Base-by-base conservation (phyloP, 2,329 filamentous ascomycete species). In the Akanthomyces uredinophilus region DNA sequence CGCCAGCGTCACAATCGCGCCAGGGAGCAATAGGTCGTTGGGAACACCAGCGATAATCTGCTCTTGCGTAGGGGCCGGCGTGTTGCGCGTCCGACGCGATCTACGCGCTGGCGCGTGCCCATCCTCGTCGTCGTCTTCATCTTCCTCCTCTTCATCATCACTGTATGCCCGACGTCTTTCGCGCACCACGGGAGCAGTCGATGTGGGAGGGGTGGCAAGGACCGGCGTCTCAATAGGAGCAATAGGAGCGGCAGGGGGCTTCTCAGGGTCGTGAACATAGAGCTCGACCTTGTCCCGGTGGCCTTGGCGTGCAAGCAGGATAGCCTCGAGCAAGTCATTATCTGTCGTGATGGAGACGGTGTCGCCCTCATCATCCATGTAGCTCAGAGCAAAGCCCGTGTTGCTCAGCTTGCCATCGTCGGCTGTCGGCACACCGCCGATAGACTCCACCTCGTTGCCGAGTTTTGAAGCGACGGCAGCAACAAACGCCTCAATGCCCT, bases 271-370 rank as follows among this genome's bases (percentile, higher is more conserved):
- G 73, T 99, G 95, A 14, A 98, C 93, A 70, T 96, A 98, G 18
- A 99, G 83, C 70, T 99, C 95, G 22, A 99, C 95, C 82, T 99
- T 99, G 68, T 98, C 95, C 51, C 87, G 87, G 68, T 82, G 86
- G 51, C 85, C 83, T 63, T 90, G 87, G 64, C 91, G 88, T 5
- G 94, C 91, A 32, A 98, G 83, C 22, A 88, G 82, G 67, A 99
- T 91, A 1, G 95, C 92, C 75, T 99, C 95, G 2, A 95, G 78
- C 47, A 99, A 83, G 72, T 99, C 95, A 66, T 94, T 89, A 71
- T 98, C 92, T 0, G 94, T 96, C 13, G 95, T 99, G 73, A 99
- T 96, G 46, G 93, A 96, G 18, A 99, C 92, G 0, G 91, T 93
- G 73, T 99, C 95, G 62, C 95, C 94, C 72, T 99, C 95, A 69